A percentile compares a stretch with the other conserved stretches of the same genome.
Evolutionary conservation across 1,284 basidiomycete genomes (phyloP).

Genomic region (Boletus semigastroideus): DNA sequence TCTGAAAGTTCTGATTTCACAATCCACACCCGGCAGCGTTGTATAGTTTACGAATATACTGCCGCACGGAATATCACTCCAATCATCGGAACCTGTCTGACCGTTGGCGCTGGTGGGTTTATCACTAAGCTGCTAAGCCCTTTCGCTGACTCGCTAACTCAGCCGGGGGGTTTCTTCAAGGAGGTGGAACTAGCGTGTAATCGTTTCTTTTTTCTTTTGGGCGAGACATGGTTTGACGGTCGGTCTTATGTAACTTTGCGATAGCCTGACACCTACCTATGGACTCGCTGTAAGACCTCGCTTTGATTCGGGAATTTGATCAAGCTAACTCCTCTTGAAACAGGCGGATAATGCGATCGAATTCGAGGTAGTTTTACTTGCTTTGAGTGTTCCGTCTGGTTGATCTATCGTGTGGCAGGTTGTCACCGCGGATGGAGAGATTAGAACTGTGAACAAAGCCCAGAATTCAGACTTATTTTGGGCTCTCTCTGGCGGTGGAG

Average conservation of each 20-base stretch:
- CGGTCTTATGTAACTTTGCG: background rate
- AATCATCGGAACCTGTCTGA: slow-evolving; percentile 18
- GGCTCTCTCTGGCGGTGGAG: slow-evolving; percentile 25
- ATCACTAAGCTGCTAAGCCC: too few relatives aligned
- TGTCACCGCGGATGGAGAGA: slow-evolving; percentile 21
- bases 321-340: background rate
- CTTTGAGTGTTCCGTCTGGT: too few relatives aligned
- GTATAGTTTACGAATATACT: slow-evolving; percentile 15
- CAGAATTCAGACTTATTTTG: slow-evolving; percentile 28
- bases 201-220: background rate
- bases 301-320: background rate
- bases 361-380: slow-evolving; percentile 12
- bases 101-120: slow-evolving; percentile 18
- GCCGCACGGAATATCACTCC: slow-evolving; percentile 5
- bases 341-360: slow-evolving; percentile 19
- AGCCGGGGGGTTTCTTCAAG: slow-evolving; percentile 27
- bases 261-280: slow-evolving; percentile 15
- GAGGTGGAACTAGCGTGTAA: slow-evolving; percentile 26
- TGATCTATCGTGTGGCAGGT: slow-evolving; percentile 5
- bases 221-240: background rate
- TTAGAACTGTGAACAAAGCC: slow-evolving; percentile 17
- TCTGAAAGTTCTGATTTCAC: background rate
- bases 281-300: slow-evolving; percentile 6
- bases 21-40: background rate
- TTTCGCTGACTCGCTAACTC: background rate